These are phyloP conservation scores for Cystobasidiaceae sp. DNA, from an alignment of 1,284 basidiomycete genomes.

Conservation along the genomic window DNA sequence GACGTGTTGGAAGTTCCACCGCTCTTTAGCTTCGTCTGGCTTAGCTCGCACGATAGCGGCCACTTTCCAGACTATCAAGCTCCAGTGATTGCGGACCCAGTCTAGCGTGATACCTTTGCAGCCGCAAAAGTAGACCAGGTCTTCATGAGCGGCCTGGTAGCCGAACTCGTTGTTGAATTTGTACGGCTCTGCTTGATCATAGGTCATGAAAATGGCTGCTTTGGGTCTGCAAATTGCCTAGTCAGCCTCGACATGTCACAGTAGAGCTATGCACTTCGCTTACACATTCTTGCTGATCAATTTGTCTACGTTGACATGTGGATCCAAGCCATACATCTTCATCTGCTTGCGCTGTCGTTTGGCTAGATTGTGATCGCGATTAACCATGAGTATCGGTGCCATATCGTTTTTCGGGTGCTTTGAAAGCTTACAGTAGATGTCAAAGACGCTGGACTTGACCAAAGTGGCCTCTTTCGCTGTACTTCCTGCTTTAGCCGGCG, in stretches of 20 bases:
- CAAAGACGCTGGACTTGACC: constrained; percentile 23
- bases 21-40: constrained; percentile 53
- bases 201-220: constrained; percentile 34
- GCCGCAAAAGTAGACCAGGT: constrained; percentile 21
- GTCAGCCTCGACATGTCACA: too few species aligned
- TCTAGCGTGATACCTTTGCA: constrained; percentile 56
- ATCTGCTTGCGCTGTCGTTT: too few species aligned
- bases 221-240: constrained; percentile 24
- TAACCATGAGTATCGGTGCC: neutral
- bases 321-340: too few species aligned
- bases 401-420: neutral
- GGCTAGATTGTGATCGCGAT: neutral
- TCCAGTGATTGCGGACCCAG: constrained; percentile 93
- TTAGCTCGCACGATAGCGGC: constrained; percentile 72
- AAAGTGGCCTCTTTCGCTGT: neutral
- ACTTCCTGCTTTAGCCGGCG: neutral
- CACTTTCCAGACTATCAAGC: constrained; percentile 87
- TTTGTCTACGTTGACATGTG: too few species aligned
- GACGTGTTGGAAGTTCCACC: constrained; percentile 75
- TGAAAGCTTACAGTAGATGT: constrained; percentile 19
- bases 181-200: constrained; percentile 7
- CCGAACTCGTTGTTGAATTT: constrained; percentile 21
- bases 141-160: constrained; percentile 18
- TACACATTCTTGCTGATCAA: too few species aligned
- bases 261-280: too few species aligned